Evolutionary conservation across 805 yeast genomes (phyloP), one percentile per base, ranked within the genome.

Genomic region (Candida ponderosae): DNA sequence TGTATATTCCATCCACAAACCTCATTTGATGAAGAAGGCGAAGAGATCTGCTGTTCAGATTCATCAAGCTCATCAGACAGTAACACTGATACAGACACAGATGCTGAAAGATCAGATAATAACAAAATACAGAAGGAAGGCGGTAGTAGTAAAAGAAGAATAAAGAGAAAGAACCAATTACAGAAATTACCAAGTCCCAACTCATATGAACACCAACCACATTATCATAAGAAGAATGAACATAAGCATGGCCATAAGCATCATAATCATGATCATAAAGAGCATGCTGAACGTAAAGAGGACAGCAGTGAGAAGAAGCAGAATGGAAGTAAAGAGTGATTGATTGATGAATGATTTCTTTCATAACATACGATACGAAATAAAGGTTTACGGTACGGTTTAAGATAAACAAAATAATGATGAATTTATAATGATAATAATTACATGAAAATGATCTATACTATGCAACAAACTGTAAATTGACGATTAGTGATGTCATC

Each of bases 151-250:
- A 52, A 56, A 51, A 39, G 50, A 45, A 46, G 59, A 50, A 49
- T 62, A 48, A 44, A 54, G 59, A 57, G 57, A 60, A 41, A 59
- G 51, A 42, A 51, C 40, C 40, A 56, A 48, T 34, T 34, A 29
- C 50, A 48, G 34, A 47, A 52, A 28, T 42, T 50, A 9, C 60
- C 65, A 32, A 64, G 68, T 43, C 95, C 84, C 17, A 85, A 90
- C 59, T 96, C 96, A 0, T 90, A 90, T 51, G 97, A 89, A 56
- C 62, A 75, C 28, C 96, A 87, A 57, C 97, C 96, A 1, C 73
- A 66, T 47, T 79, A 78, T 50, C 44, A 61, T 35, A 42, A 58
- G 51, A 45, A 40, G 39, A 23, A 42, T 38, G 17, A 31, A 40
- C 16, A 41, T 21, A 33, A 42, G n/a, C 34, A 42, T 28, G 31